Evolutionary conservation across 1,284 basidiomycete genomes (phyloP), one percentile per base, ranked within the genome.

Genomic region (Ganoderma lingzhi): DNA sequence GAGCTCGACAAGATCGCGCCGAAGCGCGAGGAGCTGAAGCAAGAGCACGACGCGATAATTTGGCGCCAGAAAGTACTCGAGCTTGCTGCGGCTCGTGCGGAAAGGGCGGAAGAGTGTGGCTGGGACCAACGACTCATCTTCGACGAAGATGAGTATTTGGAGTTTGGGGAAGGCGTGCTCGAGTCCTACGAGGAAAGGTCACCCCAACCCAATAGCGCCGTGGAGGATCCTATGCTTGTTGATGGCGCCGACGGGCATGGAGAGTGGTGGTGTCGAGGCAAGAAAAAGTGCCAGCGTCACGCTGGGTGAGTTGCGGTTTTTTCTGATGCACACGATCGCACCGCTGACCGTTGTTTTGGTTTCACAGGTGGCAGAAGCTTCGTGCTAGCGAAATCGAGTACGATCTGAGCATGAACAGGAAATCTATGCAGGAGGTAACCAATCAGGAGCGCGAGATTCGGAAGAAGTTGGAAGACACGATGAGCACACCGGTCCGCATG

Each of bases 101-200:
- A 88, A 65, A 80, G 80, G 19, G 77, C 88, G 28, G 86, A 86
- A 12, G 86, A 88, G 71, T 96, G 94, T 80, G 94, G 94, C 1
- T 95, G 94, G 90, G 94, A 96, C 78, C 89, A 90, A 74, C 84
- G 94, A 37, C 82, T 96, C n/a, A 92, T 92, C 70, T 90, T 92
- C 77, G 90, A 90, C 35, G 91, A 94, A 66, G 88, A 90, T 65
- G 92, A 94, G 77, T 92, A 89, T 82, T 84, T 81, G 32, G 90
- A 90, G 65, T 90, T 86, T 75, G 92, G 90, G 4, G 81, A 80
- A 9, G 86, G 84, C 23, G 89, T 91, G 37, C 75, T 91, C 74
- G 90, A 91, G 76, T 91, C 87, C 73, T 93, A 93, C 71, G 88
- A 90, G 62, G 87, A 87, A 39, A 70, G 67, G 6, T 78, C 76